Evolutionary conservation across 208 protist genomes (phyloP).

Genomic region (Kentomonas sorsogonicus): DNA sequence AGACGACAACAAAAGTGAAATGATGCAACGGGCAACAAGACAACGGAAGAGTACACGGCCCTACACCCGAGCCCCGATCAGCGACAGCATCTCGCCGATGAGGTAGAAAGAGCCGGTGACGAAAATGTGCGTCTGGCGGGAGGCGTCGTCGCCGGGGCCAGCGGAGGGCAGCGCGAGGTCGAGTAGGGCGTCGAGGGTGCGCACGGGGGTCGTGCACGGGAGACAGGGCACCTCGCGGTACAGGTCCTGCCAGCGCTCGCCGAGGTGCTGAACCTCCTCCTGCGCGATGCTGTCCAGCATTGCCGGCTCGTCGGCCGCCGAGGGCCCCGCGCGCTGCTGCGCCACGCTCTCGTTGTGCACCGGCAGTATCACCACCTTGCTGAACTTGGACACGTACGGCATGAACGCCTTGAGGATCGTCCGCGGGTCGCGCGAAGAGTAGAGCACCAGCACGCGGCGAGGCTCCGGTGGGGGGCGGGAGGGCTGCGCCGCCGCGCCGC

Average conservation of each 20-base stretch:
- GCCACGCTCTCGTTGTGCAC: conserved; percentile 19
- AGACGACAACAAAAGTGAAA: too few species aligned
- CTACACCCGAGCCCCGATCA: conserved; percentile 26
- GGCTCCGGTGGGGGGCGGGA: conserved; percentile 9
- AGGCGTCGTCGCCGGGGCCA: conserved; percentile 41
- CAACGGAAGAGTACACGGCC: too few species aligned
- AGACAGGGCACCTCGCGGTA: conserved; percentile 70
- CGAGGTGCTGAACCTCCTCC: conserved; percentile 31
- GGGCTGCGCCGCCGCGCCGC: neutral
- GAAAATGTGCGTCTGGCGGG: conserved; percentile 57
- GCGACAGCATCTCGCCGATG: conserved; percentile 55
- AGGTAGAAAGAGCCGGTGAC: conserved; percentile 87
- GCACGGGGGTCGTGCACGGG: conserved; percentile 41
- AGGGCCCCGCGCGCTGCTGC: neutral
- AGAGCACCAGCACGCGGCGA: conserved; percentile 73
- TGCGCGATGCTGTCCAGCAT: conserved; percentile 24
- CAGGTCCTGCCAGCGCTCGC: conserved; percentile 55
- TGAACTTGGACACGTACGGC: conserved; percentile 53
- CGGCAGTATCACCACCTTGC: conserved; percentile 57
- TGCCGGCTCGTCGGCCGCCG: conserved; percentile 7
- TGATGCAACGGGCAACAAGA: too few species aligned
- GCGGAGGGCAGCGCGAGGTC: conserved; percentile 40
- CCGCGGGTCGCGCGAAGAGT: conserved; percentile 59
- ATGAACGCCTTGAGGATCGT: conserved; percentile 73
- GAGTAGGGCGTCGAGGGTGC: conserved; percentile 50